phyloP scores from a whole-genome alignment of 257 asterid genomes.

The Plantago major region DNA sequence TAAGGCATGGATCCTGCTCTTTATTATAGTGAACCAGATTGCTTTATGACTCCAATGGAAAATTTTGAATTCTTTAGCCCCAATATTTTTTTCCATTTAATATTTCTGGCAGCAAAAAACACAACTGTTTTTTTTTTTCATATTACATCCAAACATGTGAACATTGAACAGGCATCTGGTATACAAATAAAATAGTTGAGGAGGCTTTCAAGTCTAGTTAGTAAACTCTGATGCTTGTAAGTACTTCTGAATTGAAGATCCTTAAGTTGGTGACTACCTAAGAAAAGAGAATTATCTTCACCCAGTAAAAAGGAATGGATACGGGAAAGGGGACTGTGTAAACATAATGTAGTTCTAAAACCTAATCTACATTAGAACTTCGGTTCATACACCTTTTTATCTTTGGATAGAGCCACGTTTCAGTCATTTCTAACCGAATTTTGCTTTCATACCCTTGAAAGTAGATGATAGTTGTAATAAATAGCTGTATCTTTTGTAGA shows the following conservation, averaged over 20 bases:
- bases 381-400: constrained; percentile 5
- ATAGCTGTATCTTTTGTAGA: constrained; percentile 38
- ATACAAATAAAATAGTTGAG: neutral
- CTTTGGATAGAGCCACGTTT: neutral
- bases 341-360: neutral
- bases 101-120: neutral
- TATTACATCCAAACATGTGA: too few species aligned
- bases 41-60: too few species aligned
- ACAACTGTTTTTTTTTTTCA: neutral
- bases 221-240: neutral
- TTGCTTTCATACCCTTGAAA: constrained; percentile 17
- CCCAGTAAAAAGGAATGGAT: neutral
- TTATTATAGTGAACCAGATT: constrained; percentile 5
- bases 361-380: constrained; percentile 15
- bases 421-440: constrained; percentile 1
- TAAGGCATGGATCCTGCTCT: constrained; percentile 46
- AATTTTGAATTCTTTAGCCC: neutral
- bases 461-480: constrained; percentile 17
- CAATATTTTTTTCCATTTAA: neutral
- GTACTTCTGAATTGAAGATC: neutral
- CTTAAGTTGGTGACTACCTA: constrained; percentile 8
- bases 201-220: neutral
- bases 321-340: neutral
- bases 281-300: constrained; percentile 1
- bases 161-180: too few species aligned